Conservation (phyloP, 108 stramenopile species). For the Cyclotella kingstonii region DNA sequence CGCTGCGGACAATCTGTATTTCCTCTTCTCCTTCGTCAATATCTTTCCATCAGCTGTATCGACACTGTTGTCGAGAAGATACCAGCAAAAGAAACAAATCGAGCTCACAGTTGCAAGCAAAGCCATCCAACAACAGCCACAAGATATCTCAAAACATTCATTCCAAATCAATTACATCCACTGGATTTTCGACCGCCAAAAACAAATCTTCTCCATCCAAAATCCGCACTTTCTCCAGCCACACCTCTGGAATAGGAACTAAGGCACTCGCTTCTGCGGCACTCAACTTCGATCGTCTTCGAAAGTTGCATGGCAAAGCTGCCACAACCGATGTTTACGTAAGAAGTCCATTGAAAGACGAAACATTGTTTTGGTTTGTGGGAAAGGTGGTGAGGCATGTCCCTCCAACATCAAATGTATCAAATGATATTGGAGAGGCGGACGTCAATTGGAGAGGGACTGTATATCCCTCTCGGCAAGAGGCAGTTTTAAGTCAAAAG, state of each 20-base stretch:
- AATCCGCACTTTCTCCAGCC: slow-evolving; percentile 54
- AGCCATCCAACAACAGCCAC: slow-evolving; percentile 2
- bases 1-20: too few relatives aligned
- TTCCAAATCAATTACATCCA: not conserved
- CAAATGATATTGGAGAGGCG: slow-evolving; percentile 1
- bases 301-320: slow-evolving; percentile 50
- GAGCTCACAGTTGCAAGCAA: too few relatives aligned
- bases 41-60: too few relatives aligned
- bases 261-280: slow-evolving; percentile 67
- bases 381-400: slow-evolving; percentile 62
- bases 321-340: slow-evolving; percentile 65
- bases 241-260: slow-evolving; percentile 63
- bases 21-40: too few relatives aligned
- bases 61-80: too few relatives aligned
- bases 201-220: not conserved
- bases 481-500: slow-evolving; percentile 72
- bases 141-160: not conserved
- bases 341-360: slow-evolving; percentile 62
- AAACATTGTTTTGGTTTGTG: slow-evolving; percentile 70
- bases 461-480: slow-evolving; percentile 34
- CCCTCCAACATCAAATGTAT: slow-evolving; percentile 1
- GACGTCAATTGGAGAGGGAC: slow-evolving; percentile 15
- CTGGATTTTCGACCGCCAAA: not conserved
- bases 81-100: too few relatives aligned
- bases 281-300: slow-evolving; percentile 73